Conservation (phyloP, 805 yeast species). For the Starmerella sp. region DNA sequence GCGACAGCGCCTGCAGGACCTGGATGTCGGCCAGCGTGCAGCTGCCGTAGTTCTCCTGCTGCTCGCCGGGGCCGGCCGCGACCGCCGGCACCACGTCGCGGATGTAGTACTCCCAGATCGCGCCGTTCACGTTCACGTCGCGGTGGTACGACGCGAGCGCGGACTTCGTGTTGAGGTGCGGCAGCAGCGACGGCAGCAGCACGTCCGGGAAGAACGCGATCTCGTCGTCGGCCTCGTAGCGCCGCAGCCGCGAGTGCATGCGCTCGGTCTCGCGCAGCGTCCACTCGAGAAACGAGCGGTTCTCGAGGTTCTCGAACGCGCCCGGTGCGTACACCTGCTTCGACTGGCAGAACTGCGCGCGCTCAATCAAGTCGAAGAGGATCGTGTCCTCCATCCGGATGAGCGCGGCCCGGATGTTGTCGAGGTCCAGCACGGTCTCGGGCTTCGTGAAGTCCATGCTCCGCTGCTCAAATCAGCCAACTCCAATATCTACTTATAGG, state of each 20-base stretch:
- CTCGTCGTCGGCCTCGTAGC: conserved; percentile 93
- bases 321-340: conserved; percentile 59
- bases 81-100: conserved; percentile 64
- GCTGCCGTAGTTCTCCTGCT: conserved; percentile 77
- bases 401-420: conserved; percentile 71
- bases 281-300: conserved; percentile 85
- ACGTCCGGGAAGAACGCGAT: conserved; percentile 71
- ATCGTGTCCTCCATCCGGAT: conserved; percentile 95
- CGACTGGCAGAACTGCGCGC: conserved; percentile 74
- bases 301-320: conserved; percentile 47
- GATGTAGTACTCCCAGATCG: conserved; percentile 58
- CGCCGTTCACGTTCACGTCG: conserved; percentile 63
- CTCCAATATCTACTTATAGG: neutral
- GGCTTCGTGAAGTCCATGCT: conserved; percentile 77
- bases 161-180: conserved; percentile 66
- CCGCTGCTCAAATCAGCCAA: neutral
- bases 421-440: conserved; percentile 65
- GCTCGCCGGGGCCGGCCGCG: conserved; percentile 57
- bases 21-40: conserved; percentile 78
- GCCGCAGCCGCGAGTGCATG: conserved; percentile 65
- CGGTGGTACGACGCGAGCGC: conserved; percentile 63
- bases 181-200: conserved; percentile 59
- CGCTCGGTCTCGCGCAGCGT: conserved; percentile 62
- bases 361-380: conserved; percentile 80
- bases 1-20: conserved; percentile 71